Evolutionary conservation across 306 rosid species (phyloP).

Genomic region (Hippophae gyantsensis): DNA sequence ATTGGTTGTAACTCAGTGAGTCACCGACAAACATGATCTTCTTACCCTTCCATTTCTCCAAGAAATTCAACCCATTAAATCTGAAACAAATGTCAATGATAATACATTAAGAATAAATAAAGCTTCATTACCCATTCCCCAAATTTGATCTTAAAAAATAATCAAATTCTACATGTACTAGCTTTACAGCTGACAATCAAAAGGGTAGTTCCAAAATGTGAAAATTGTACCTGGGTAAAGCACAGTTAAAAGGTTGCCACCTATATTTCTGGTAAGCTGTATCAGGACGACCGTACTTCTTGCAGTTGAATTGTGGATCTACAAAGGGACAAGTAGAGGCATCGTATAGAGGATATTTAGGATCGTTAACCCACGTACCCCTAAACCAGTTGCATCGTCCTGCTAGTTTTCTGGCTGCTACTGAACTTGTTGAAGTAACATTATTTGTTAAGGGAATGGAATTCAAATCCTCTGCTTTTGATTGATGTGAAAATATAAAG

Average conservation of each 20-base stretch:
- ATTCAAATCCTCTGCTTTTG: slow-evolving; percentile 32
- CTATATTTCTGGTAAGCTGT: slow-evolving; percentile 54
- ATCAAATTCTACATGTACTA: neutral
- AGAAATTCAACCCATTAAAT: slow-evolving; percentile 61
- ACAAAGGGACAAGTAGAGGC: slow-evolving; percentile 67
- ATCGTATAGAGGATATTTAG: slow-evolving; percentile 64
- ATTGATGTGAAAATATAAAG: slow-evolving; percentile 35
- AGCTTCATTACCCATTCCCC: neutral
- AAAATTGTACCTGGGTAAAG: slow-evolving; percentile 53
- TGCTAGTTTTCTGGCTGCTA: slow-evolving; percentile 36
- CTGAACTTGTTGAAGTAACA: slow-evolving; percentile 2
- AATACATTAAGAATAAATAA: neutral
- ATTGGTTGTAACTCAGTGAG: slow-evolving; percentile 80
- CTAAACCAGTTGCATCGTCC: slow-evolving; percentile 56
- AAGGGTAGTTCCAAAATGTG: neutral
- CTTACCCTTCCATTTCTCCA: slow-evolving; percentile 72
- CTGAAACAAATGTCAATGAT: slow-evolving; percentile 21
- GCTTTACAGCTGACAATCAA: neutral
- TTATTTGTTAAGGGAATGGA: neutral
- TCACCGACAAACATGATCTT: slow-evolving; percentile 96
- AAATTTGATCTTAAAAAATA: neutral
- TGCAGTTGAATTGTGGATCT: slow-evolving; percentile 88
- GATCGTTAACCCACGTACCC: slow-evolving; percentile 72
- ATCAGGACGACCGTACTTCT: slow-evolving; percentile 67
- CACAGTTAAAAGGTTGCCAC: slow-evolving; percentile 72